These are phyloP conservation scores for Fusarium luffae DNA, from an alignment of 2,329 filamentous ascomycete species.

Conservation along the genomic window DNA sequence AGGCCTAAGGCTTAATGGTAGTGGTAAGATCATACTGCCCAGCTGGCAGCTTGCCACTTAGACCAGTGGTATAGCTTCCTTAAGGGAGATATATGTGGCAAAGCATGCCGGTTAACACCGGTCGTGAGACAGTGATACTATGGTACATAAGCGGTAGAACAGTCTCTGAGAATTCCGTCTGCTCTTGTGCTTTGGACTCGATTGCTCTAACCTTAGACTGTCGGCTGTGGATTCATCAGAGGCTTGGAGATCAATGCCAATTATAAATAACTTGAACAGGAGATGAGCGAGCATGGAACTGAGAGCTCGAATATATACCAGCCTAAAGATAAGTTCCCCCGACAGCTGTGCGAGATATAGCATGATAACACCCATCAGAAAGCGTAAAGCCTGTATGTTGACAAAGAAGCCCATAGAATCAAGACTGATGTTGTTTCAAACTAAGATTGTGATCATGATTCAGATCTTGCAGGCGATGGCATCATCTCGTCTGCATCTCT, in stretches of 20 bases:
- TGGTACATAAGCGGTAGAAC: background rate
- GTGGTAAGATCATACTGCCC: background rate
- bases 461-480: background rate
- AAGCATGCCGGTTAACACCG: background rate
- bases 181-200: too few species aligned
- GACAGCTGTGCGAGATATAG: too few species aligned
- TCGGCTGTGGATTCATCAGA: background rate
- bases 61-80: background rate
- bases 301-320: too few species aligned
- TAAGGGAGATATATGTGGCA: background rate
- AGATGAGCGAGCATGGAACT: too few species aligned
- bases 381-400: background rate
- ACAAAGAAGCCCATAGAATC: background rate
- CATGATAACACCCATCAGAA: too few species aligned
- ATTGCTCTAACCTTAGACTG: too few species aligned
- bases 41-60: background rate
- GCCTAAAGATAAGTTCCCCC: too few species aligned
- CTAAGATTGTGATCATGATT: background rate
- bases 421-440: background rate
- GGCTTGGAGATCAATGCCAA: too few species aligned
- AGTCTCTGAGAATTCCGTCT: background rate
- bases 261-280: too few species aligned
- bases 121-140: background rate
- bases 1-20: too few species aligned
- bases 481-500: too few species aligned